These are phyloP conservation scores for Sideroxylon spinosum DNA, from an alignment of 179 eudicot genomes.

Conservation along the genomic window DNA sequence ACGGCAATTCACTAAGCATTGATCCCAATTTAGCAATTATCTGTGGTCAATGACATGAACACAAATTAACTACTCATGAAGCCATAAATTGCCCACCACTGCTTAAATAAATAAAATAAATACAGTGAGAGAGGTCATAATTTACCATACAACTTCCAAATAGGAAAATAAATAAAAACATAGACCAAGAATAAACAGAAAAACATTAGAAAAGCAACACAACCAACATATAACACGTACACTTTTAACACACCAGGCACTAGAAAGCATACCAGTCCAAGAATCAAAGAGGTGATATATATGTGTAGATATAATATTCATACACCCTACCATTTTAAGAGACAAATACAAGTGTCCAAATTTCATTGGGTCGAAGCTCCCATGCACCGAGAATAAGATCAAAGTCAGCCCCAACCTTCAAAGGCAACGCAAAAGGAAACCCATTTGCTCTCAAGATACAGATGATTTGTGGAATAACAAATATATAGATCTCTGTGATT, in stretches of 20 bases:
- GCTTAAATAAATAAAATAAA: background rate
- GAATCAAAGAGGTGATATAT: constrained; percentile 2
- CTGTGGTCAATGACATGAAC: background rate
- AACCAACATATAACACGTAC: background rate
- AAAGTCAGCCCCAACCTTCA: constrained; percentile 50
- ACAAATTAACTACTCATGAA: constrained; percentile 5
- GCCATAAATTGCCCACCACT: background rate
- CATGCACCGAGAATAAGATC: constrained; percentile 45
- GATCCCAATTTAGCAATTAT: background rate
- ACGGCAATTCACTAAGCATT: too few species aligned
- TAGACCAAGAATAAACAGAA: background rate
- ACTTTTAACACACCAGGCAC: background rate
- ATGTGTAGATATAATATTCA: constrained; percentile 21
- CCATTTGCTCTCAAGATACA: constrained; percentile 39
- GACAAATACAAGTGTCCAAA: constrained; percentile 37
- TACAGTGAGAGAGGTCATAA: background rate
- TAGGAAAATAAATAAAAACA: background rate
- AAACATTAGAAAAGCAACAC: background rate
- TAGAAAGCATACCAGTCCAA: constrained; percentile 4
- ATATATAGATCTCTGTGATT: background rate
- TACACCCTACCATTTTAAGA: constrained; percentile 45
- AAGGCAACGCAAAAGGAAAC: constrained; percentile 42
- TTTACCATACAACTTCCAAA: background rate
- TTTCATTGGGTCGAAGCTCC: constrained; percentile 41
- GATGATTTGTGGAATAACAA: constrained; percentile 17